These are phyloP conservation scores for Dichotomopilus funicola DNA, from an alignment of 2,329 filamentous ascomycete genomes.

Conservation along the genomic window DNA sequence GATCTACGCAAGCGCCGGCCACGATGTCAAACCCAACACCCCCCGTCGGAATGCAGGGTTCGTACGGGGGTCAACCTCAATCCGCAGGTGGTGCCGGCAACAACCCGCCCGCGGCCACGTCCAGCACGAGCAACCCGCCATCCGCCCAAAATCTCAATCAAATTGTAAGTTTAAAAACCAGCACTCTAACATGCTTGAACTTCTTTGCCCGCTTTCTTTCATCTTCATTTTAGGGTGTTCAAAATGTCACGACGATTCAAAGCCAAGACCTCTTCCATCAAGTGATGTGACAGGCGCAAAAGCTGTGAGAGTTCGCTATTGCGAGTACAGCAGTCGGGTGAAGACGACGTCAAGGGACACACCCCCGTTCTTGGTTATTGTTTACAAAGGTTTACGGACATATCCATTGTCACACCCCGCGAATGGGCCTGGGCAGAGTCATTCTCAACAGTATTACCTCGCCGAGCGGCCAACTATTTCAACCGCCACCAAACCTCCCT, in stretches of 20 bases:
- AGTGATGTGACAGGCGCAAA: not conserved
- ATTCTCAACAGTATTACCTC: no score
- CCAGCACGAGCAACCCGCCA: slow-evolving; percentile 36
- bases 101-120: slow-evolving; percentile 5
- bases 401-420: no score
- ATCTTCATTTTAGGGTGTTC: no score
- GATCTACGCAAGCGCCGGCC: slow-evolving; percentile 5
- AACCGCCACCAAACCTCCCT: not conserved
- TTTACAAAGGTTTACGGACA: no score
- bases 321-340: not conserved
- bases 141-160: slow-evolving; percentile 91
- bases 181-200: no score
- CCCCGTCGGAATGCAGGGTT: slow-evolving; percentile 13
- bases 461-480: not conserved
- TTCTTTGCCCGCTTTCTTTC: no score
- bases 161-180: slow-evolving; percentile 61
- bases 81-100: slow-evolving; percentile 19
- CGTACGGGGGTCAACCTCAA: slow-evolving; percentile 21
- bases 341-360: no score
- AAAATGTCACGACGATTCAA: not conserved
- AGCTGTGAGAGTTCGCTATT: no score
- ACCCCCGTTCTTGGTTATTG: no score
- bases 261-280: not conserved
- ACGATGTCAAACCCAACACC: slow-evolving; percentile 20
- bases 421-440: no score